A percentile compares a stretch with the other conserved stretches of the same genome.
Evolutionary conservation across 129 eudicot genomes (phyloP).

Genomic region (Centella asiatica): DNA sequence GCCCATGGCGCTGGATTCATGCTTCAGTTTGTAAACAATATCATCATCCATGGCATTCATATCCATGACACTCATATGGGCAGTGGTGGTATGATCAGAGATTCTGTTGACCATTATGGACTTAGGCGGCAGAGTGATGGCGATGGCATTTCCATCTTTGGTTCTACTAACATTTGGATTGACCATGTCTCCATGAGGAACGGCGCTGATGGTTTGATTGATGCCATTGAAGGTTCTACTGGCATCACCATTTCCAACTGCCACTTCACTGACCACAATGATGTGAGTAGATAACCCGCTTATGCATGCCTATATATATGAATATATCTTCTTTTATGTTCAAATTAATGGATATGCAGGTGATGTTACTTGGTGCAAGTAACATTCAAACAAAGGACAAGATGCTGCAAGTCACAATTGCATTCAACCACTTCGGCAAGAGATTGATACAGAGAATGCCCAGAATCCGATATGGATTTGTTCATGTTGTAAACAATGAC

Average conservation of each 20-base stretch:
- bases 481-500: conserved; percentile 86
- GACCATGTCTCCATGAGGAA: conserved; percentile 68
- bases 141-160: conserved; percentile 66
- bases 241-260: conserved; percentile 68
- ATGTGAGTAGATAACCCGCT: conserved; percentile 17
- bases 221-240: conserved; percentile 60
- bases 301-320: no score
- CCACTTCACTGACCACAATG: conserved; percentile 72
- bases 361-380: conserved; percentile 72
- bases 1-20: conserved; percentile 69
- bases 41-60: conserved; percentile 46
- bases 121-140: conserved; percentile 59
- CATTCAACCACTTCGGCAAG: conserved; percentile 82
- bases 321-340: not conserved
- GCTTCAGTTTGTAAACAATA: conserved; percentile 43
- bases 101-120: conserved; percentile 44
- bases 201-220: conserved; percentile 60
- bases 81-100: conserved; percentile 59
- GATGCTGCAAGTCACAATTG: conserved; percentile 54
- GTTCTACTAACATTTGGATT: conserved; percentile 50
- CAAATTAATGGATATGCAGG: conserved; percentile 25
- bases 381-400: conserved; percentile 36
- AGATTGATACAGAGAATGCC: conserved; percentile 80
- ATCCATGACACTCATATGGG: conserved; percentile 39
- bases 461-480: conserved; percentile 60